Evolutionary conservation across 202 grass and related monocot genomes (phyloP), one percentile per base, ranked within the genome.

Genomic region (Musa balbisiana): DNA sequence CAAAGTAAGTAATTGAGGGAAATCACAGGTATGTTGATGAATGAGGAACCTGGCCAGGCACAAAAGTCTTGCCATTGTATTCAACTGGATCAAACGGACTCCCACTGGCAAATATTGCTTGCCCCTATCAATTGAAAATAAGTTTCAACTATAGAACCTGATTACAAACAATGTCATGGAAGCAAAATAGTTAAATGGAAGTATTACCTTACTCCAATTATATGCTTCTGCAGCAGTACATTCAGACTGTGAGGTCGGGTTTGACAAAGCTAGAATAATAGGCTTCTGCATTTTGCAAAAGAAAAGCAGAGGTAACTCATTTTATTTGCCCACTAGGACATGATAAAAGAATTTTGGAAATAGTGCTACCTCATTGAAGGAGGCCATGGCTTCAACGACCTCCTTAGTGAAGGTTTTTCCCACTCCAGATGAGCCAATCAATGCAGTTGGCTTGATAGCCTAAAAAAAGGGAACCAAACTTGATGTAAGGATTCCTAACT

Each of bases 161-260:
- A 58, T 52, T 21, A 49, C 12, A 79, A 15, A 43, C 16, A 78
- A 62, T 9, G 22, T 79, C 55, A 52, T 55, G 55, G 53, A 69
- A 19, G 52, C 19, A 49, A 26, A 8, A 75, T 51, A 64, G 23
- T 80, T 10, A 27, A 69, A 66, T 58, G 24, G 21, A 12, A 53
- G 55, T 54, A 73, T 92, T 72, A 98, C 95, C 89, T 99, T 21
- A 51, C 78, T 90, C 88, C 89, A 99, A 53, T 33, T 92, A 63
- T 99, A 99, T 73, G 95, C 95, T 87, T 99, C 83, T 69, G 94
- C 91, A 29, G 95, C 95, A 16, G 91, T 99, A 80, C 95, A 99
- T 84, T 99, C 95, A 59, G 91, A 94, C 52, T 92, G 89, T 1
- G 91, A 90, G 24, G 95, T 99, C 56, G 95, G 95, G 69, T 99